Evolutionary conservation across 495 filamentous ascomycete genomes (phyloP), one percentile per base, ranked within the genome.

Genomic region (Trichoderma orchidacearum): DNA sequence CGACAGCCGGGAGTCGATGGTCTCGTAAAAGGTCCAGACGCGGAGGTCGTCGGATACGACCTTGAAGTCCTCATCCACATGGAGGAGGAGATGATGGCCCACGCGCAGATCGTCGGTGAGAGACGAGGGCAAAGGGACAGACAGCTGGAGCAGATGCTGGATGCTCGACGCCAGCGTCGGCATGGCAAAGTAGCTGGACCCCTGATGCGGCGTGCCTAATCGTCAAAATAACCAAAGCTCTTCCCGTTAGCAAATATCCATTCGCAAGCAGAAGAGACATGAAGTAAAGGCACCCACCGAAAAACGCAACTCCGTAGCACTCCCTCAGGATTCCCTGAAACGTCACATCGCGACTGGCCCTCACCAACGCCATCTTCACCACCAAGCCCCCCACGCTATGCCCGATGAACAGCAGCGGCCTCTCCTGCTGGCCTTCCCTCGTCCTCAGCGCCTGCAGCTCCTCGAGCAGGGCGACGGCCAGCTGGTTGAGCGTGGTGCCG

Each of bases 21-120:
- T 85, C 62, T 86, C 83, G 31, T 82, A 78, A 29, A 85, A 83
- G 3, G 81, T 80, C 78, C 81, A 85, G n/a, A 87, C 68, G 51
- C 79, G 81, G 45, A 85, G 71, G 53, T 85, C 83, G 34, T 78
- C 76, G 2, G 80, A 77, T 15, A 84, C 73, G 6, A 76, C 70
- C 56, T 76, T 75, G 62, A 86, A 87, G 25, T 75, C 67, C 11
- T 78, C 74, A 13, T 81, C 77, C 32, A 85, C 67, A 29, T 65
- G 63, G 56, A 76, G 62, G 13, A 85, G 63, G 1, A 66, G 57
- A 11, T 67, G 60, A 54, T 78, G 75, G n/a, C 72, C 73, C 18
- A 82, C 64, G 5, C 67, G 71, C 5, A 85, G 68, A 13, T 79
- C 66, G 3, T 76, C 68, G 13, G 75, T 69, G 0, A 85, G 62